Evolutionary conservation across 495 filamentous ascomycete species (phyloP), one percentile per base, ranked within the genome.

Genomic region (Aspergillus homomorphus): DNA sequence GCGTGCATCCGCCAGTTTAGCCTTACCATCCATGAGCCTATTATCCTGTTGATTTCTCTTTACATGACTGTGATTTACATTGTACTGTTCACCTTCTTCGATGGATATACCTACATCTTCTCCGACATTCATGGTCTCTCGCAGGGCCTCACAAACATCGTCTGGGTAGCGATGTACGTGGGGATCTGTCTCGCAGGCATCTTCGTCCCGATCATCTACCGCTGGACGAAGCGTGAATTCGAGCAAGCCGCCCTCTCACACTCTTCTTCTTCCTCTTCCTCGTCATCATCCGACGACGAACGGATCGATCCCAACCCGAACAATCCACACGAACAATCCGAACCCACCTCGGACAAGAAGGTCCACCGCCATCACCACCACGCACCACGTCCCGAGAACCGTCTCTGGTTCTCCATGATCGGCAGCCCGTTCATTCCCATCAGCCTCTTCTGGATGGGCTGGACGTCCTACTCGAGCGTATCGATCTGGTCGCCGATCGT

Each of bases 91-190:
- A 83, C 83, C 6, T 88, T 88, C 69, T 76, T 87, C 21, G 78
- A 82, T 22, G 87, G 85, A 0, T 91, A 88, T 63, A 74, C 78
- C 3, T 85, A 78, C 66, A 82, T 90, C 63, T 91, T 88, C 65
- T 69, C 69, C 19, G 76, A 84, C 7, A 80, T 80, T 0, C 80
- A 89, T 60, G 74, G 72, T 21, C 72, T 86, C 20, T 76, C 73
- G 0, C 62, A 81, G 23, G 82, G 83, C 0, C 56, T 82, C 16
- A 85, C 82, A 0, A 84, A 81, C 15, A 73, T 87, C 21, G 73
- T 74, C 43, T 90, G 86, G 71, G 63, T 84, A 0, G 80, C 78
- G 1, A 84, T 89, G 59, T 78, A 77, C 1, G 60, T 83, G 20
- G 85, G 86, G 0, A 73, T 87, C 1, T 72, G 75, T 19, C 54